phyloP scores from a whole-genome alignment of 176 grass and related monocot species.

The Typha latifolia region DNA sequence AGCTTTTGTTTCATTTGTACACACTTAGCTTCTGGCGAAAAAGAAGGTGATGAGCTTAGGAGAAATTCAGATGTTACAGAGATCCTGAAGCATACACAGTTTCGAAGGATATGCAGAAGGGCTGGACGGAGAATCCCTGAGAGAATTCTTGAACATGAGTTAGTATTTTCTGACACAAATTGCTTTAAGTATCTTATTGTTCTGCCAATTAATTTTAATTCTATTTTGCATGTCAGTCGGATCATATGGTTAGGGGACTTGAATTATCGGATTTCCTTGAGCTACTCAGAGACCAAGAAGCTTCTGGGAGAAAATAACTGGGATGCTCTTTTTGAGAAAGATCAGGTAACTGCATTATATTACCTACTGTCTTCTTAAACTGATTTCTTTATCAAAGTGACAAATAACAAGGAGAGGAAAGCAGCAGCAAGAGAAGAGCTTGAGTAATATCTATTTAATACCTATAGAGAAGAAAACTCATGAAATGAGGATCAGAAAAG shows the following conservation, averaged over 20 bases:
- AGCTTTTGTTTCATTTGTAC: constrained; percentile 90
- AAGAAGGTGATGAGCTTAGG: constrained; percentile 82
- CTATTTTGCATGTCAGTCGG: constrained; percentile 29
- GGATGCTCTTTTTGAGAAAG: constrained; percentile 84
- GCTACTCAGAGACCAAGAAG: constrained; percentile 63
- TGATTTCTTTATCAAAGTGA: too few species aligned
- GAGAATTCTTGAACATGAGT: constrained; percentile 91
- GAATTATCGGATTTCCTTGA: constrained; percentile 89
- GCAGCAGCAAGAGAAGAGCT: too few species aligned
- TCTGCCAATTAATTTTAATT: neutral
- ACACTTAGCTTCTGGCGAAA: constrained; percentile 79
- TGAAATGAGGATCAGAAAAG: too few species aligned
- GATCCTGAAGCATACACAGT: constrained; percentile 69
- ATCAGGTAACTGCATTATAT: constrained; percentile 48
- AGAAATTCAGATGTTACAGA: constrained; percentile 74
- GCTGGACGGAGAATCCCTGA: constrained; percentile 50
- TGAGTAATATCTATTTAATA: too few species aligned
- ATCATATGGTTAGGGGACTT: constrained; percentile 81
- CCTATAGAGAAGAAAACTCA: too few species aligned
- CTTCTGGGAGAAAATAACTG: constrained; percentile 71
- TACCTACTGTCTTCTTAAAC: neutral
- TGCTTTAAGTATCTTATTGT: constrained; percentile 4
- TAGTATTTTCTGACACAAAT: constrained; percentile 25
- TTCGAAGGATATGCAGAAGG: constrained; percentile 71
- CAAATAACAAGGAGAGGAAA: too few species aligned